Evolutionary conservation across 2,329 filamentous ascomycete species (phyloP), one percentile per base, ranked within the genome.

Genomic region (Rhynchosporium secalis): DNA sequence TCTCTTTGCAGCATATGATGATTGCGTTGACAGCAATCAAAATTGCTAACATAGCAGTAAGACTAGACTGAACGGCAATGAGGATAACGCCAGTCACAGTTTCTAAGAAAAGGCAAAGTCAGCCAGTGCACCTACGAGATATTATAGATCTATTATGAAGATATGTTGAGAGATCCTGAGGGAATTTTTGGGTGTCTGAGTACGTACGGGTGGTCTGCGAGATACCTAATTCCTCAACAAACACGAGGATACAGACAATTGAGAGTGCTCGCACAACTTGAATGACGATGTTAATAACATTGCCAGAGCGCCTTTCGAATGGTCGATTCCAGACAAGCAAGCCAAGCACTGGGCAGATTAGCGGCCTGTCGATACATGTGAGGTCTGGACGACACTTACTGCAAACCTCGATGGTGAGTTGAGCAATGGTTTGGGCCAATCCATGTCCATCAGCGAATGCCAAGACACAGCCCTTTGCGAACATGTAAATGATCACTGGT

Each of bases 61-160:
- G 79, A 0, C 88, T 84, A 0, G 91, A 91, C 77, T 99, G 95
- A 4, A 98, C 83, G n/a, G 88, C 91, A 68, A 98, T 95, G 63
- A 99, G 83, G 15, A 92, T 91, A n/a, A 98, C 86, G 60, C 95
- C 95, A 15, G 91, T 94, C 56, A 98, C 85, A 0, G 95, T 98
- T 80, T 97, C 33, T 36, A 10, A 6, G 33, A 36, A 36, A 36
- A 5, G 33, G 33, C 6, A 36, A 6, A 36, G 33, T 36, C 33
- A 36, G 33, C 33, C 5, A 36, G 5, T 36, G 33, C 5, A 36
- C 33, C 5, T 36, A 10, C 9, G 33, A 10, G 9, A 36, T 6
- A 6, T 36, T 10, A 5, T 36, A 5, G 33, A 36, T 10, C 33
- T 36, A 6, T 10, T 2, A 5, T 10, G 33, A 36, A 36, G 2